Conservation (phyloP, 805 yeast species). For the Zygosaccharomyces rouxii region DNA sequence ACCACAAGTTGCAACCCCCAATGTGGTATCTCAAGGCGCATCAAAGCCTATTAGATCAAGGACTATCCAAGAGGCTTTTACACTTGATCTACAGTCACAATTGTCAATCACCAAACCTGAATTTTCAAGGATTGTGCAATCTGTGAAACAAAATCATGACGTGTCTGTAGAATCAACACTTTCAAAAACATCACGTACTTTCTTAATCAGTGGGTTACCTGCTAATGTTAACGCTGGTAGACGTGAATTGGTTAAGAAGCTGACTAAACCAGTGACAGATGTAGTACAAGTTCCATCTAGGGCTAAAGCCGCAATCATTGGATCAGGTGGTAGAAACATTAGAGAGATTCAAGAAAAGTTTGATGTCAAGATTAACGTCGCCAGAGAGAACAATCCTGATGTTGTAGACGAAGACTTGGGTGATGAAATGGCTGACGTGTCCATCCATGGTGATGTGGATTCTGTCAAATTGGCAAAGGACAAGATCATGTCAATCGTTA, state of each 20-base stretch:
- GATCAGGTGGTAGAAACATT: conserved; percentile 77
- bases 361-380: conserved; percentile 62
- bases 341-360: conserved; percentile 73
- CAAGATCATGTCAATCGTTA: conserved; percentile 66
- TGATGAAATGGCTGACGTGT: conserved; percentile 55
- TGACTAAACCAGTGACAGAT: conserved; percentile 67
- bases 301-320: conserved; percentile 75
- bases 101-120: conserved; percentile 59
- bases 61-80: conserved; percentile 72
- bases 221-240: conserved; percentile 64
- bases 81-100: conserved; percentile 67
- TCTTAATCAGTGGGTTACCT: conserved; percentile 72
- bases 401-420: conserved; percentile 53
- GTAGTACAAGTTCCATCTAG: conserved; percentile 68
- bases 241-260: conserved; percentile 66
- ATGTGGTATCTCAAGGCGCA: conserved; percentile 23
- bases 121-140: conserved; percentile 59
- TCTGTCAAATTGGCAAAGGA: conserved; percentile 72
- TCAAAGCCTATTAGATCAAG: conserved; percentile 51
- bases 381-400: conserved; percentile 32
- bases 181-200: conserved; percentile 75
- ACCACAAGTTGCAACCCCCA: conserved; percentile 21
- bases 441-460: conserved; percentile 78
- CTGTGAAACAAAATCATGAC: conserved; percentile 52
- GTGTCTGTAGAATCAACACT: conserved; percentile 81